Evolutionary conservation across 306 rosid species (phyloP).

Genomic region (Gillenia trifoliata): DNA sequence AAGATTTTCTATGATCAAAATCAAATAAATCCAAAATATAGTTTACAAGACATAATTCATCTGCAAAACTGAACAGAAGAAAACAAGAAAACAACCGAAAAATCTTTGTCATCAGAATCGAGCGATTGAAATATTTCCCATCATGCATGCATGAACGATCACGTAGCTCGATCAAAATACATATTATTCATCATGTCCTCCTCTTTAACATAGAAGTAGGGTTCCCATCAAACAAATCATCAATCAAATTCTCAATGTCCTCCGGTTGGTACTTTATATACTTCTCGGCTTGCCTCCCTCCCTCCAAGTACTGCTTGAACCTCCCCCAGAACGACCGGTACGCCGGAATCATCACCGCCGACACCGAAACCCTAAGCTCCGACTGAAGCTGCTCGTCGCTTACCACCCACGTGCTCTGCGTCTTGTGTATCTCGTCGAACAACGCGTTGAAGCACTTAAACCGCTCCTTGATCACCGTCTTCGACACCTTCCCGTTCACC

Average conservation of each 20-base stretch:
- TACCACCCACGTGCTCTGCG: conserved; percentile 73
- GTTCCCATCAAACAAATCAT: conserved; percentile 64
- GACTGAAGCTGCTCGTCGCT: conserved; percentile 79
- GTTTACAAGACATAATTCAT: background rate
- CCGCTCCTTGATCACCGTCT: conserved; percentile 60
- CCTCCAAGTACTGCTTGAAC: conserved; percentile 59
- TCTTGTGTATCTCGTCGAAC: conserved; percentile 74
- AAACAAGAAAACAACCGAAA: background rate
- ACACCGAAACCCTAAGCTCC: conserved; percentile 65
- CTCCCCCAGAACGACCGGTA: conserved; percentile 66
- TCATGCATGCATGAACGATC: background rate
- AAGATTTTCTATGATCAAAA: background rate
- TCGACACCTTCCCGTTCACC: conserved; percentile 46
- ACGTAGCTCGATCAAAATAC: background rate
- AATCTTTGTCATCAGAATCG: background rate
- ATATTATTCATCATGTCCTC: conserved; percentile 14
- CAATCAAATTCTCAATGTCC: conserved; percentile 66
- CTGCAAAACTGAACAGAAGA: background rate
- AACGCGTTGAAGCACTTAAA: conserved; percentile 60
- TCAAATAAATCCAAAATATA: background rate
- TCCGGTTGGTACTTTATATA: conserved; percentile 78
- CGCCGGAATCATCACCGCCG: conserved; percentile 75
- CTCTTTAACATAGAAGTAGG: conserved; percentile 36
- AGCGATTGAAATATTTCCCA: background rate
- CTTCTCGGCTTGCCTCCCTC: conserved; percentile 62